These are phyloP conservation scores for Cylindrotheca closterium DNA, from an alignment of 108 stramenopile genomes.

Conservation along the genomic window DNA sequence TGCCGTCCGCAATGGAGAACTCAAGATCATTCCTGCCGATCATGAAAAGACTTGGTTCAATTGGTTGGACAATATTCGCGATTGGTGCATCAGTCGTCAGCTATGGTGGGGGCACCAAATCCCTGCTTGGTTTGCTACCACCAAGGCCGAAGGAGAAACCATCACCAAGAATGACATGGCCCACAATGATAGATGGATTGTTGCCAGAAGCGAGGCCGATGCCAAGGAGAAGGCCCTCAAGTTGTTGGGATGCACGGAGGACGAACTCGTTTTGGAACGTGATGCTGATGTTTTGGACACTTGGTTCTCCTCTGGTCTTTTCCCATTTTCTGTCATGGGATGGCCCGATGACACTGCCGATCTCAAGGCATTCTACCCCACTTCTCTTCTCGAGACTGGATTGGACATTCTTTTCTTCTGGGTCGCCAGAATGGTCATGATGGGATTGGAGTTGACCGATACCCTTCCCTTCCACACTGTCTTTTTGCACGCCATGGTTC, in stretches of 20 bases:
- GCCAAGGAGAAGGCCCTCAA: conserved; percentile 81
- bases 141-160: conserved; percentile 45
- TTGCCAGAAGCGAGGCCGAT: conserved; percentile 90
- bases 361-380: conserved; percentile 97
- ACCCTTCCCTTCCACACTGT: conserved; percentile 95
- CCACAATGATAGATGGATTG: conserved; percentile 95
- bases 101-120: conserved; percentile 99
- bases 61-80: conserved; percentile 98
- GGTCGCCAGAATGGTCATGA: conserved; percentile 99
- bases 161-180: conserved; percentile 78
- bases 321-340: conserved; percentile 99
- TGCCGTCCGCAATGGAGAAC: conserved; percentile 93
- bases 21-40: conserved; percentile 91
- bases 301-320: conserved; percentile 98
- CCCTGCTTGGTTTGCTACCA: conserved; percentile 97
- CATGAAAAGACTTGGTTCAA: conserved; percentile 96
- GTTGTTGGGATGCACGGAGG: conserved; percentile 74
- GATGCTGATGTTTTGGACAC: conserved; percentile 99
- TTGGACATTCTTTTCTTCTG: conserved; percentile 99
- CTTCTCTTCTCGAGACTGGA: conserved; percentile 98
- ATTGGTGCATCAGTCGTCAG: conserved; percentile 99
- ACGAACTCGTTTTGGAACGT: conserved; percentile 83
- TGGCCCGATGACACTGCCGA: conserved; percentile 96
- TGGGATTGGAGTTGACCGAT: conserved; percentile 97
- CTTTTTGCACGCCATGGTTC: conserved; percentile 99